Conservation (phyloP, 495 filamentous ascomycete genomes). For the Astrocystis sublimbata region DNA sequence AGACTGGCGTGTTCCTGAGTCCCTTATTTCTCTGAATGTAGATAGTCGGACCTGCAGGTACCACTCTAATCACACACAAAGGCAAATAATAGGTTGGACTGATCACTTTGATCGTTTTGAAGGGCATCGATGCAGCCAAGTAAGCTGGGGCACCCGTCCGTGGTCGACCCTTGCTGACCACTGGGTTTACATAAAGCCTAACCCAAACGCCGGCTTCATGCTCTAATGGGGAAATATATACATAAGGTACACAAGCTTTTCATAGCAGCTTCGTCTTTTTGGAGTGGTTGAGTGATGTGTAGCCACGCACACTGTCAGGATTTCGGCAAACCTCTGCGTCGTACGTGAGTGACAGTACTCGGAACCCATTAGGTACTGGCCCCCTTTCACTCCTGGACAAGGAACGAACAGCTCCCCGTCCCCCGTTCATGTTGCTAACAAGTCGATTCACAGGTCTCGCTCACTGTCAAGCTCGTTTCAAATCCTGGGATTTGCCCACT, state of each 20-base stretch:
- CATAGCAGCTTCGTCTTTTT: background rate
- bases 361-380: background rate
- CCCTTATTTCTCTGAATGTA: too few species aligned
- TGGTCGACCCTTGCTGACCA: background rate
- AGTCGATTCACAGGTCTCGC: background rate
- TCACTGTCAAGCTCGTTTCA: background rate
- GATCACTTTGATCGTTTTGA: too few species aligned
- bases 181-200: background rate
- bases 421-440: background rate
- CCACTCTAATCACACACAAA: too few species aligned
- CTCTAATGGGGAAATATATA: conserved; percentile 8
- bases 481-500: background rate
- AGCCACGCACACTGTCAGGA: background rate
- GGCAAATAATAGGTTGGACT: too few species aligned
- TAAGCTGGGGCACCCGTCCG: background rate
- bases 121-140: background rate
- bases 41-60: too few species aligned
- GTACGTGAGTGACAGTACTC: background rate
- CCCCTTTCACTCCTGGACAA: background rate
- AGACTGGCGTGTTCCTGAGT: too few species aligned
- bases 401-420: background rate
- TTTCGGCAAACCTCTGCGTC: too few species aligned
- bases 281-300: background rate
- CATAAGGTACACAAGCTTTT: background rate
- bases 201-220: conserved; percentile 14